These are phyloP conservation scores for Penicillium sp. DNA, from an alignment of 2,329 filamentous ascomycete species.

Conservation along the genomic window DNA sequence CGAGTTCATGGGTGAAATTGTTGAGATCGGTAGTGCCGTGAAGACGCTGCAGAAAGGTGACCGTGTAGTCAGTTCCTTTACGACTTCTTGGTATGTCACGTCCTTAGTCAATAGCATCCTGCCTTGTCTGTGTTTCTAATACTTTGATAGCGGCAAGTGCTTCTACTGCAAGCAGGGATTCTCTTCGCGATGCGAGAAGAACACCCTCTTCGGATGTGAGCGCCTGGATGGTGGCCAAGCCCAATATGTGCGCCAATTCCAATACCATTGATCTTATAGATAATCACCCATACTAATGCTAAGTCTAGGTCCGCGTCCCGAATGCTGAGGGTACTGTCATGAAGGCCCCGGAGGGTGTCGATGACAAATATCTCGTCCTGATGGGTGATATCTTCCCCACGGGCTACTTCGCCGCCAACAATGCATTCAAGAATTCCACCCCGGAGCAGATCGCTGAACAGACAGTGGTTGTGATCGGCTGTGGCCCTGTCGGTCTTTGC, in stretches of 20 bases:
- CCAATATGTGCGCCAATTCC: conserved; percentile 55
- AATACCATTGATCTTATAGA: no score
- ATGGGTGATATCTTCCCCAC: conserved; percentile 94
- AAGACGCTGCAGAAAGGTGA: conserved; percentile 68
- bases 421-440: conserved; percentile 64
- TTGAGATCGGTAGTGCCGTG: conserved; percentile 63
- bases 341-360: conserved; percentile 65
- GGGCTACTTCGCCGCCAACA: conserved; percentile 74
- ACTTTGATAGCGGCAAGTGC: conserved; percentile 56
- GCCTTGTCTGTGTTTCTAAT: conserved; percentile 1
- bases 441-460: conserved; percentile 58
- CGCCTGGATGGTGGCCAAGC: conserved; percentile 73
- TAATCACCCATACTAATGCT: conserved; percentile 21
- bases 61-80: conserved; percentile 78
- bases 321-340: conserved; percentile 76
- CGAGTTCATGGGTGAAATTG: conserved; percentile 76
- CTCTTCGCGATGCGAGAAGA: conserved; percentile 71
- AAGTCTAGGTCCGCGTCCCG: conserved; percentile 61
- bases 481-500: conserved; percentile 80
- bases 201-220: conserved; percentile 64
- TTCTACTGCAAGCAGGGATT: conserved; percentile 78
- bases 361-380: conserved; percentile 69
- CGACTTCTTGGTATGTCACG: conserved; percentile 62
- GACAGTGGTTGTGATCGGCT: conserved; percentile 76
- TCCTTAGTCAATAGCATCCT: neutral